Evolutionary conservation across 2,329 filamentous ascomycete species (phyloP).

Genomic region (Karstenula rhodostoma): DNA sequence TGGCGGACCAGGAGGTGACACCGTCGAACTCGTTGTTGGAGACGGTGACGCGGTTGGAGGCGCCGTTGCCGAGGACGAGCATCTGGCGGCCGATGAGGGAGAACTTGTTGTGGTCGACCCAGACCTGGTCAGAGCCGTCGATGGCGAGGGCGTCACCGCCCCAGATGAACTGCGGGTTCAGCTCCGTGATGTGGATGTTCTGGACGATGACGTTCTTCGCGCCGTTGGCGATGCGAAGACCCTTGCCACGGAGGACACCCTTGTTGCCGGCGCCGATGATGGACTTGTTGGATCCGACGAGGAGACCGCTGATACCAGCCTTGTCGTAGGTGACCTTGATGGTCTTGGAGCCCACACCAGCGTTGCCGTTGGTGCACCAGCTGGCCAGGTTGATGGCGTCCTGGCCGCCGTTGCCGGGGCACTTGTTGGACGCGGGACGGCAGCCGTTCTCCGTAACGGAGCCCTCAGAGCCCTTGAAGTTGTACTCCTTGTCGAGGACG

Average conservation of each 20-base stretch:
- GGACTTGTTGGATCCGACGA: conserved; percentile 51
- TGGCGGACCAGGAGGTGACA: conserved; percentile 26
- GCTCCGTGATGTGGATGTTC: conserved; percentile 50
- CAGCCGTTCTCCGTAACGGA: conserved; percentile 63
- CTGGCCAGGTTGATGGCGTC: conserved; percentile 66
- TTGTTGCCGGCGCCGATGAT: conserved; percentile 51
- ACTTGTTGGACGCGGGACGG: conserved; percentile 56
- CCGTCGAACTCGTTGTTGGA: conserved; percentile 35
- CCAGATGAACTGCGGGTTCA: conserved; percentile 52
- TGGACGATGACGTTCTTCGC: conserved; percentile 49
- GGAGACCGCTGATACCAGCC: conserved; percentile 37
- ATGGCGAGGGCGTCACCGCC: conserved; percentile 50
- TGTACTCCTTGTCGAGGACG: conserved; percentile 63
- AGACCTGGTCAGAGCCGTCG: conserved; percentile 40
- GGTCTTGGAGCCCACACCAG: conserved; percentile 57
- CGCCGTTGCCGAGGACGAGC: conserved; percentile 26
- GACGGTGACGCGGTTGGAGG: conserved; percentile 29
- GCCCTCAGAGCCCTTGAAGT: conserved; percentile 66
- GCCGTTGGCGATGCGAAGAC: conserved; percentile 47
- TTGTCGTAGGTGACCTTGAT: conserved; percentile 58
- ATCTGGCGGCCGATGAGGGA: conserved; percentile 30
- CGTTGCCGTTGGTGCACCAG: conserved; percentile 66
- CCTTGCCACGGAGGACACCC: conserved; percentile 53
- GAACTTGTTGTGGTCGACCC: conserved; percentile 44
- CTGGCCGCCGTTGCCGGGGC: conserved; percentile 66